Conservation (phyloP, 108 stramenopile species). For the Cyclotella sp. region DNA sequence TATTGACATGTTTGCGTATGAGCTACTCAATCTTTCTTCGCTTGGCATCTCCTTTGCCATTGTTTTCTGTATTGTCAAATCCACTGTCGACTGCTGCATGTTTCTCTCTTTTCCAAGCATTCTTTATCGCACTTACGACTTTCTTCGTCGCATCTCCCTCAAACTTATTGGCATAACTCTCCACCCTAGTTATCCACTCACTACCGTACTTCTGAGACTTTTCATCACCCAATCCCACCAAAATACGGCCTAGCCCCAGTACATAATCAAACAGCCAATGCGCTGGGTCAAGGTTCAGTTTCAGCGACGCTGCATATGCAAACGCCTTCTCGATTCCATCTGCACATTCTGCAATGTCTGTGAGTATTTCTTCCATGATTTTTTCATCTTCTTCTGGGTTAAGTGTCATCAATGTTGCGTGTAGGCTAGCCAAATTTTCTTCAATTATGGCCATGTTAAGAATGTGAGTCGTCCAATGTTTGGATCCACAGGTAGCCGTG, state of each 20-base stretch:
- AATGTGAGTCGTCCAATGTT: slow-evolving; percentile 54
- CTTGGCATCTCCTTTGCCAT: slow-evolving; percentile 12
- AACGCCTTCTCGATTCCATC: slow-evolving; percentile 74
- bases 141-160: slow-evolving; percentile 69
- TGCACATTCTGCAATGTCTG: slow-evolving; percentile 73
- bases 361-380: slow-evolving; percentile 46
- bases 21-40: slow-evolving; percentile 24
- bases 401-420: slow-evolving; percentile 42
- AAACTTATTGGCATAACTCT: slow-evolving; percentile 67
- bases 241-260: slow-evolving; percentile 70
- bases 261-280: slow-evolving; percentile 76
- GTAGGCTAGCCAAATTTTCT: slow-evolving; percentile 41
- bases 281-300: slow-evolving; percentile 58
- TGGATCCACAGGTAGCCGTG: slow-evolving; percentile 43
- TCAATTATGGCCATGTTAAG: slow-evolving; percentile 45
- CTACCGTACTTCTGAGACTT: slow-evolving; percentile 79
- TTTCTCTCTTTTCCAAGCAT: slow-evolving; percentile 50
- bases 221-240: slow-evolving; percentile 80
- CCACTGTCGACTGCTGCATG: background rate
- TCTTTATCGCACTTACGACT: slow-evolving; percentile 69
- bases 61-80: background rate
- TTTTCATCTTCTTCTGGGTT: slow-evolving; percentile 44
- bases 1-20: background rate
- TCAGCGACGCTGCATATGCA: slow-evolving; percentile 58
- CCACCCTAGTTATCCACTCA: slow-evolving; percentile 68